phyloP scores from a whole-genome alignment of 2,329 filamentous ascomycete genomes.

The Periglandula ipomoeae region DNA sequence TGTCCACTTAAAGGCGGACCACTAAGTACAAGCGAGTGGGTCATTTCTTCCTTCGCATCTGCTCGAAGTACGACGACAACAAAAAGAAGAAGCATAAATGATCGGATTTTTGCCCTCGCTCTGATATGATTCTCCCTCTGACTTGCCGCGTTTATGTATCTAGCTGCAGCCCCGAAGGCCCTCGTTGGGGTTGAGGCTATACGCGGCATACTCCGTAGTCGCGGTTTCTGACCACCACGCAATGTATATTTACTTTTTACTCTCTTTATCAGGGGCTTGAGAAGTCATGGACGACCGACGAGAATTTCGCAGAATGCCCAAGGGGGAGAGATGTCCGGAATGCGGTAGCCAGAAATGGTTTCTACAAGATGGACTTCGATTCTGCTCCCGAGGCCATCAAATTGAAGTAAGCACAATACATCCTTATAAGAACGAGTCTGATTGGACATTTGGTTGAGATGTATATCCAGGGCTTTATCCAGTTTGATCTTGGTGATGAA shows the following conservation, averaged over 20 bases:
- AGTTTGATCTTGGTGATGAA: constrained; percentile 54
- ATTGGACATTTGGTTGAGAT: not conserved
- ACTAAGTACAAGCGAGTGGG: too few species aligned
- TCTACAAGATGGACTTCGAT: constrained; percentile 65
- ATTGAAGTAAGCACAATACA: constrained; percentile 48
- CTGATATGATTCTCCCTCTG: not conserved
- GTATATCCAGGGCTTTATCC: constrained; percentile 37
- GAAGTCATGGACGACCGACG: constrained; percentile 29
- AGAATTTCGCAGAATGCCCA: constrained; percentile 41
- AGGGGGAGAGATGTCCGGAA: constrained; percentile 45
- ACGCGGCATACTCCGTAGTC: not conserved
- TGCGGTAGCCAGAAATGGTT: constrained; percentile 68
- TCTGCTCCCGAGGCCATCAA: constrained; percentile 72
- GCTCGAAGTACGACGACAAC: too few species aligned
- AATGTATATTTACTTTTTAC: too few species aligned
- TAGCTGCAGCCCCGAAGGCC: not conserved
- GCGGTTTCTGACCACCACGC: not conserved
- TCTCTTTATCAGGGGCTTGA: too few species aligned
- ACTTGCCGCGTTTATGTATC: not conserved
- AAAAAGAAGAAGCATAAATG: too few species aligned
- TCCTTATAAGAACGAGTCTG: not conserved
- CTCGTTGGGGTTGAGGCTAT: not conserved
- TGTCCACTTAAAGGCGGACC: too few species aligned
- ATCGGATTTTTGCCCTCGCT: too few species aligned
- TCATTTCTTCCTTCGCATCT: too few species aligned